Base-by-base conservation (phyloP, 2,329 filamentous ascomycete genomes). In the Cercospora sesami region DNA sequence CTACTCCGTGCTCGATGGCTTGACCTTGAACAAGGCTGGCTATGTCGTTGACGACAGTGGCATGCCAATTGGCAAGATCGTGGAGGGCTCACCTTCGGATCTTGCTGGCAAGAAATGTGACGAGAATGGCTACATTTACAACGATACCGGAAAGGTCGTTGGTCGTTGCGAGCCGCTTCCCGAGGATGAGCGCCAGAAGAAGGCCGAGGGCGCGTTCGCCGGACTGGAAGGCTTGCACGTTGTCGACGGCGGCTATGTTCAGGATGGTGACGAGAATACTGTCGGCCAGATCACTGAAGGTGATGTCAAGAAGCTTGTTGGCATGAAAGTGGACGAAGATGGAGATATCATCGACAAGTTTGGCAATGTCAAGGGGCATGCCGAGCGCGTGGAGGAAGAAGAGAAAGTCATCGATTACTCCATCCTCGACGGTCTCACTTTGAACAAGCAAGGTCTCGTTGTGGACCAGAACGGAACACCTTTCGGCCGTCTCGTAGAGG, bases 201-300 rank as follows among this genome's bases (percentile, higher is more conserved):
- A 83, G 72, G 79, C 83, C 26, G 89, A 91, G 70, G 90, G 90
- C 0, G 87, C 88, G 10, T 92, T 92, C 76, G 85, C 88, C 10
- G 89, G 90, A 72, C 86, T 90, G 23, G 81, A 85, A 53, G 88
- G 87, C 63, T 86, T 88, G 70, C 89, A 86, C 6, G 87, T 92
- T 33, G 84, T 85, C 77, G 91, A 90, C 78, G 89, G 90, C 48
- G 90, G 90, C 63, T 90, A 87, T 69, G 83, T 92, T 57, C 85
- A 96, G 83, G 85, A 97, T 87, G 78, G 89, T 85, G 85, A 96
- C 84, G 92, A 91, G 31, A 88, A 91, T 69, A 84, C 91, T 26
- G 82, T 84, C 23, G 86, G 86, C 60, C 77, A 81, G 63, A 81
- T 89, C 48, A 80, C 85, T 18, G 85, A 89, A 72, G 86, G 86